Evolutionary conservation across 2,329 filamentous ascomycete genomes (phyloP).

Genomic region (Fusarium sp.): DNA sequence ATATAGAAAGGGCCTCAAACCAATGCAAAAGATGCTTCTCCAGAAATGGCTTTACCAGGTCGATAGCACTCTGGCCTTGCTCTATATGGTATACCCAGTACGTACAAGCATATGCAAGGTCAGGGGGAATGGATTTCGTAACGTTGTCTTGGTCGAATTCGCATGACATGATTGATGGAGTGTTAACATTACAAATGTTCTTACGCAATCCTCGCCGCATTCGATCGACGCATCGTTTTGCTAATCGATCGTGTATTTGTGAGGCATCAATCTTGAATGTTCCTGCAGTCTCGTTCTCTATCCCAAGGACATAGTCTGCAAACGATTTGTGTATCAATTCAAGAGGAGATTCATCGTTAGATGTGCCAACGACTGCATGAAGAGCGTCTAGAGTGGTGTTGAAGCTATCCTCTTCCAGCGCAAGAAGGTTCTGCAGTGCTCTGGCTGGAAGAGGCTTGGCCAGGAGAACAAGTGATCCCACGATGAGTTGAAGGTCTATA

Average conservation of each 20-base stretch:
- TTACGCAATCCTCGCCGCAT: background rate
- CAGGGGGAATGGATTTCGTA: background rate
- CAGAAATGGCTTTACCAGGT: background rate
- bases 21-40: background rate
- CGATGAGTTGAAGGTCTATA: background rate
- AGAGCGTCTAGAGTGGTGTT: background rate
- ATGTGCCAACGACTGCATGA: background rate
- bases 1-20: background rate
- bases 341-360: background rate
- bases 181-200: background rate
- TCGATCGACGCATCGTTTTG: background rate
- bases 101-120: constrained; percentile 5
- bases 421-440: background rate
- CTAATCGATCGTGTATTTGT: background rate
- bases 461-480: constrained; percentile 4
- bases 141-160: background rate
- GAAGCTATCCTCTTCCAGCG: background rate
- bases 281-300: background rate
- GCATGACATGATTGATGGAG: background rate
- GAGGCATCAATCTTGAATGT: background rate
- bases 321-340: constrained; percentile 16
- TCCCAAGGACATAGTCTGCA: background rate
- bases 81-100: constrained; percentile 3
- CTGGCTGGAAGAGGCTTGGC: background rate
- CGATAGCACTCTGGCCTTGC: background rate